phyloP scores from a whole-genome alignment of 768 basidiomycete species.

The Tricholoma matsutake region DNA sequence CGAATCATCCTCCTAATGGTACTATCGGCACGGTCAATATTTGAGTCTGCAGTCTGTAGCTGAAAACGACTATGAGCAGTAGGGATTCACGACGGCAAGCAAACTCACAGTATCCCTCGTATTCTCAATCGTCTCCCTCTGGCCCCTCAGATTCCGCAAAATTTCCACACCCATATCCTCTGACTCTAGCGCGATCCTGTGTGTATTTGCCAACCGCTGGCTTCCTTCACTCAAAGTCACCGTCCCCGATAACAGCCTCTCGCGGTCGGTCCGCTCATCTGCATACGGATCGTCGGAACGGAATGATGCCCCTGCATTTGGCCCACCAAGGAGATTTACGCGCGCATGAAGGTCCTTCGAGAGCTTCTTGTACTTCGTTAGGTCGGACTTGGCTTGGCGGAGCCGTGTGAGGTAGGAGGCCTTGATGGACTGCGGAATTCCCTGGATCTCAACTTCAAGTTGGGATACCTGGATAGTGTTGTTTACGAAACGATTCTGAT shows the following conservation, averaged over 20 bases:
- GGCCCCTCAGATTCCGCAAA: constrained; percentile 69
- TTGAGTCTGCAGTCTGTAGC: constrained; percentile 78
- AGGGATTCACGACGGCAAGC: not conserved
- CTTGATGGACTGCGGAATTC: constrained; percentile 82
- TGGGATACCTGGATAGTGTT: constrained; percentile 67
- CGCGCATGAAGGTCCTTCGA: constrained; percentile 73
- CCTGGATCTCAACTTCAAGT: constrained; percentile 92
- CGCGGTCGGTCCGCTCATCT: constrained; percentile 54
- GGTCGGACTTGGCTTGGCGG: constrained; percentile 64
- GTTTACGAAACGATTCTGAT: not conserved
- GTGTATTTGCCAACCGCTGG: constrained; percentile 70
- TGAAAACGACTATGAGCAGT: constrained; percentile 21
- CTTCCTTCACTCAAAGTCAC: constrained; percentile 72
- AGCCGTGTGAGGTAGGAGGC: constrained; percentile 65
- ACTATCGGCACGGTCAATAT: constrained; percentile 83
- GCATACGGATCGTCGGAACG: constrained; percentile 74
- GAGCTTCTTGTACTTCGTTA: constrained; percentile 72
- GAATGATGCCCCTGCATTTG: constrained; percentile 9
- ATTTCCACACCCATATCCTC: constrained; percentile 92
- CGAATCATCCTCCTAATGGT: constrained; percentile 91
- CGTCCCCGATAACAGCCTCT: constrained; percentile 70
- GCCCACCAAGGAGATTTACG: constrained; percentile 52
- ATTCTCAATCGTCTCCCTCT: constrained; percentile 90
- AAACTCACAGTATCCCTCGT: constrained; percentile 70
- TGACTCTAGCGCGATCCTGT: constrained; percentile 87